Conservation (phyloP, 2,329 filamentous ascomycete species). For the Botrytis medusae region DNA sequence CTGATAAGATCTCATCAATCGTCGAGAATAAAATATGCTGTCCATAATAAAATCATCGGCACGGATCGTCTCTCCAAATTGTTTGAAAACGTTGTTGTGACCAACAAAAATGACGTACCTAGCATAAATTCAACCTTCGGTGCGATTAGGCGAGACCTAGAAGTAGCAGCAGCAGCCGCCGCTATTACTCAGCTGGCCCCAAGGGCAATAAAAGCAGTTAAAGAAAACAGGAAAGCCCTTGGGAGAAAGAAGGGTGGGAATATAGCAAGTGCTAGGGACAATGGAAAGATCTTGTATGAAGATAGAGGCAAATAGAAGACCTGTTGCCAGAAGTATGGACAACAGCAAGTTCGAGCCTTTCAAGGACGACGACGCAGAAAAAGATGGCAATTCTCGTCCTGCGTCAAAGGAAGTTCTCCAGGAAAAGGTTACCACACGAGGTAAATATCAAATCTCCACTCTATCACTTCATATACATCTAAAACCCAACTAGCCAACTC, state of each 20-base stretch:
- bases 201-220: accelerated
- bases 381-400: accelerated
- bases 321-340: accelerated
- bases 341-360: neutral
- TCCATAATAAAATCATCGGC: neutral
- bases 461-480: neutral
- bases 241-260: accelerated
- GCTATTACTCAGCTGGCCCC: too few species aligned
- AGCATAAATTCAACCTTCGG: neutral
- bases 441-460: neutral
- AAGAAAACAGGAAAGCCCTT: neutral
- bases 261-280: neutral
- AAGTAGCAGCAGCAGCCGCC: neutral
- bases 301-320: neutral
- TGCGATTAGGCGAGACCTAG: neutral
- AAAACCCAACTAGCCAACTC: neutral
- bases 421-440: neutral
- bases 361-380: neutral
- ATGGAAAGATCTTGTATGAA: neutral
- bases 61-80: neutral
- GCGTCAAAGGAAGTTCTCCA: neutral
- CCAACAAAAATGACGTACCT: accelerated
- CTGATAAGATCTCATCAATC: too few species aligned
- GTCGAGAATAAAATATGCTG: too few species aligned
- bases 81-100: neutral